phyloP scores from a whole-genome alignment of 805 yeast genomes.

The Candida boidinii region DNA sequence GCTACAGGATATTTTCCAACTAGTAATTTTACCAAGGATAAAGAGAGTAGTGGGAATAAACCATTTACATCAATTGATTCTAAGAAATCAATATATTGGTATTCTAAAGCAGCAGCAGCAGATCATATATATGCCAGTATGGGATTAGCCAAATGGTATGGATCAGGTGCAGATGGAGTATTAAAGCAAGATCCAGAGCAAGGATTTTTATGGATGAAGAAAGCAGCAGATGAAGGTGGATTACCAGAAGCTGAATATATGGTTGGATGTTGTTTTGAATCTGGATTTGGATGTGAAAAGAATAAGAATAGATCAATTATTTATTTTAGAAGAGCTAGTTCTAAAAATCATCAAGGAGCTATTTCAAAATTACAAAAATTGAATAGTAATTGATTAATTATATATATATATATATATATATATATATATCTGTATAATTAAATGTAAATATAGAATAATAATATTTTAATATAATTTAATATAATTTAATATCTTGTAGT shows the following conservation, averaged over 20 bases:
- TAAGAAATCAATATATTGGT: constrained; percentile 63
- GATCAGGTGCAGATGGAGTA: constrained; percentile 55
- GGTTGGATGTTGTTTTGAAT: constrained; percentile 58
- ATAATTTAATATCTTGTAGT: neutral
- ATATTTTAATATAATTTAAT: neutral
- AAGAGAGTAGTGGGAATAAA: constrained; percentile 14
- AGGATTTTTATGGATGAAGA: constrained; percentile 59
- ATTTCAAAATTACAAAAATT: constrained; percentile 24
- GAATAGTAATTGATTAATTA: neutral
- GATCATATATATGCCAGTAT: constrained; percentile 64
- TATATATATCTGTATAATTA: no score
- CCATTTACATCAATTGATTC: constrained; percentile 35
- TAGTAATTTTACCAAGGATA: constrained; percentile 22
- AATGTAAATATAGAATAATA: neutral
- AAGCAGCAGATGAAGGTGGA: constrained; percentile 49
- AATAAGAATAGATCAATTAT: constrained; percentile 34
- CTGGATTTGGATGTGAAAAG: constrained; percentile 48
- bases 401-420: neutral
- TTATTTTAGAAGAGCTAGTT: constrained; percentile 53
- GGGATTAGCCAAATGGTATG: constrained; percentile 70
- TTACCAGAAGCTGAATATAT: constrained; percentile 60
- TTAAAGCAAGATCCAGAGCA: constrained; percentile 49
- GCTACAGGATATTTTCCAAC: constrained; percentile 50
- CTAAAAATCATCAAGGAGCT: constrained; percentile 55
- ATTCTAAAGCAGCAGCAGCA: constrained; percentile 54